These are phyloP conservation scores for Pseudogymnoascus sp. DNA, from an alignment of 2,329 filamentous ascomycete genomes.

Conservation along the genomic window DNA sequence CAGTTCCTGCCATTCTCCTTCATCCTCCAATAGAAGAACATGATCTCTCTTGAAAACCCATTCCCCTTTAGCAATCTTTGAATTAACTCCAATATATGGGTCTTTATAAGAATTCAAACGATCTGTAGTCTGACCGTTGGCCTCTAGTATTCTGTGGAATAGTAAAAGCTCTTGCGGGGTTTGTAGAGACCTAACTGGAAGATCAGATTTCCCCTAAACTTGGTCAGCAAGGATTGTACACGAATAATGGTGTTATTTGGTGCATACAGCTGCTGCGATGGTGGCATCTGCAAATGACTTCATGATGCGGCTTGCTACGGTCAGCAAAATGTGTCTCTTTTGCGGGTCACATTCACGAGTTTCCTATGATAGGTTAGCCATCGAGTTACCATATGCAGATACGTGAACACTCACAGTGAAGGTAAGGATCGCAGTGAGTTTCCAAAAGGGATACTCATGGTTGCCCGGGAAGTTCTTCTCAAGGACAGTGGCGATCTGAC, in stretches of 20 bases:
- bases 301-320: neutral
- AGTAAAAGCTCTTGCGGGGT: conserved; percentile 29
- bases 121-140: conserved; percentile 21
- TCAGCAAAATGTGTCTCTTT: conserved; percentile 21
- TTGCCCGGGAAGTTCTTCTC: conserved; percentile 28
- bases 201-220: neutral
- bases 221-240: neutral
- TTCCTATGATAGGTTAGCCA: neutral
- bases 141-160: conserved; percentile 23
- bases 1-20: conserved; percentile 24
- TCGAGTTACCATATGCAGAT: neutral
- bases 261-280: conserved; percentile 23
- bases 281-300: conserved; percentile 27
- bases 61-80: conserved; percentile 27
- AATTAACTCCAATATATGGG: conserved; percentile 26
- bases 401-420: conserved; percentile 22
- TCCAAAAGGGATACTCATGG: conserved; percentile 29
- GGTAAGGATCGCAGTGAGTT: conserved; percentile 26
- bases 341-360: conserved; percentile 20
- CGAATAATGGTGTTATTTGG: too few relatives aligned
- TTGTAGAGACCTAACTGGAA: conserved; percentile 26
- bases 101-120: conserved; percentile 25
- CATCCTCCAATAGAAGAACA: conserved; percentile 21
- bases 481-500: conserved; percentile 26
- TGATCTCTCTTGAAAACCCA: conserved; percentile 29